Base-by-base conservation (phyloP, 108 stramenopile genomes). In the Parietichytrium sp. region DNA sequence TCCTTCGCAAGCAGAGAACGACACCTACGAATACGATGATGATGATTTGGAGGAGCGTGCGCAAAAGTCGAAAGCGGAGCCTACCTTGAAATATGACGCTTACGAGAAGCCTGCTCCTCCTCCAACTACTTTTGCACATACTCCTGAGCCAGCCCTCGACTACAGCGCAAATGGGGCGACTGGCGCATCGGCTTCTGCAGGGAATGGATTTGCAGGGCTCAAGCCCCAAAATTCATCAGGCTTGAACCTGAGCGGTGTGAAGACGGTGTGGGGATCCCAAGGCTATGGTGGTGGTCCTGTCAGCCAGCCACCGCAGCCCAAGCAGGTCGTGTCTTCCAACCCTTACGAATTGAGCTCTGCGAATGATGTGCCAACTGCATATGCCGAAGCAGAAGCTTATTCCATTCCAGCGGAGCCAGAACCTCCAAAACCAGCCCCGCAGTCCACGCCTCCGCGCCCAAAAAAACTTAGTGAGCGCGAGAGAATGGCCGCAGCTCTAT, bases 401-500 rank as follows among this genome's bases (percentile, higher is more conserved):
- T 50, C 16, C 10, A n/a, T 33, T 45, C 42, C 42, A 36, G 10
- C 45, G 45, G 13, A 72, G 61, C 61, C 29, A 72, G 42, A 47
- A 45, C 8, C 61, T 72, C 38, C 61, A 72, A 25, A 16, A 72
- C 61, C 61, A 38, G 61, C 61, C 10, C 16, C 61, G 33, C 15
- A 33, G 20, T 8, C n/a, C 0, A 15, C 33, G 6, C 61, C 61
- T 13, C 20, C 61, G 8, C 36, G 45, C 15, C 61, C 61, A 6
- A 36, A 20, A n/a, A 94, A 94, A 80, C 93, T 94, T 50, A 81
- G 93, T 16, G 94, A 96, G 81, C 96, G 95, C 82, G 95, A 98
- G 88, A 88, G 92, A 54, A 91, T 94, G 93, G 97, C 97, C 38
- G 94, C 95, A 31, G 93, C 93, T 36, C 90, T 98, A 50, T 98